Percentiles rank a stretch among this genome's conserved stretches.
Conservation (phyloP, 768 basidiomycete species). For the Suillus spraguei region DNA sequence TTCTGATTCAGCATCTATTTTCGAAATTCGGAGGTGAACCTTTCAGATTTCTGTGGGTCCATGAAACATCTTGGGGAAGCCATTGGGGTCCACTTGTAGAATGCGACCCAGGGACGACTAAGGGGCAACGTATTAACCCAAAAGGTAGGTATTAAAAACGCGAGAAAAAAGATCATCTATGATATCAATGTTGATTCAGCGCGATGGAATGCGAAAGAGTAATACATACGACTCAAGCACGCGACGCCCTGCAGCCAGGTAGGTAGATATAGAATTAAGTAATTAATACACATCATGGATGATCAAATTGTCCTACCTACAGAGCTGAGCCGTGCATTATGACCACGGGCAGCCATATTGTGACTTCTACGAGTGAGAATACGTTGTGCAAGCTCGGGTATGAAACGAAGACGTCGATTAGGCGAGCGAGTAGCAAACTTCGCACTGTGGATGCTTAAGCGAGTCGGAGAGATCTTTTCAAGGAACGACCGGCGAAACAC, state of each 20-base stretch:
- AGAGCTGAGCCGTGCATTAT: constrained; percentile 72
- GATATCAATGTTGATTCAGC: constrained; percentile 43
- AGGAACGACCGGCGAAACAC: not conserved
- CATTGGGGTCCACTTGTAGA: constrained; percentile 72
- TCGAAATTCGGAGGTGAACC: not conserved
- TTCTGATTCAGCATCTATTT: constrained; percentile 27
- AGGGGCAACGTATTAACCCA: constrained; percentile 75
- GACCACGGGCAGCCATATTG: constrained; percentile 59
- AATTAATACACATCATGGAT: constrained; percentile 15
- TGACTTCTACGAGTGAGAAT: constrained; percentile 81
- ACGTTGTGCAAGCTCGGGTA: constrained; percentile 67
- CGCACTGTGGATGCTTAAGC: constrained; percentile 14
- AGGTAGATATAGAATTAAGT: constrained; percentile 27
- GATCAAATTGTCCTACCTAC: constrained; percentile 49
- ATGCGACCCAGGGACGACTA: constrained; percentile 71
- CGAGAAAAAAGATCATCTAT: constrained; percentile 32
- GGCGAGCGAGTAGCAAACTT: constrained; percentile 47
- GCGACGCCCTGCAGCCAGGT: constrained; percentile 65
- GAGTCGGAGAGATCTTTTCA: not conserved
- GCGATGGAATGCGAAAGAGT: constrained; percentile 65
- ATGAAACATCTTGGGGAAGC: constrained; percentile 38
- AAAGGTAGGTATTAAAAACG: constrained; percentile 67
- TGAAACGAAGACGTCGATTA: constrained; percentile 67
- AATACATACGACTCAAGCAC: constrained; percentile 75
- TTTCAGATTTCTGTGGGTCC: constrained; percentile 10